phyloP scores from a whole-genome alignment of 352 stramenopile genomes.

The Globisporangium paddicum region DNA sequence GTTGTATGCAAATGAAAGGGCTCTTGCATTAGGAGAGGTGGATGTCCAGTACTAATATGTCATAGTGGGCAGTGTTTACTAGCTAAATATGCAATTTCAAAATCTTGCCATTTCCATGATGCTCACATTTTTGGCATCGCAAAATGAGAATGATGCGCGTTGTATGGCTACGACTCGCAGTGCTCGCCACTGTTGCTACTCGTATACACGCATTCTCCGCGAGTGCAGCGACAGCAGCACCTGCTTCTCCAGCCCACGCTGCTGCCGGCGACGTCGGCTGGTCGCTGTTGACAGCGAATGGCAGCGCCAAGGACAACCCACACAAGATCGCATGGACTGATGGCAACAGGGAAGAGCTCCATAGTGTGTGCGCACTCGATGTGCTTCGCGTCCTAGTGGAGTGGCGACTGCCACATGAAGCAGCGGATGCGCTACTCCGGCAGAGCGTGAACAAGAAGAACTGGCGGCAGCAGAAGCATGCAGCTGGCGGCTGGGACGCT shows the following conservation, averaged over 20 bases:
- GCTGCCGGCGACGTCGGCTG: neutral
- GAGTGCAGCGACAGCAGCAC: neutral
- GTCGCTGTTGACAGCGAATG: neutral
- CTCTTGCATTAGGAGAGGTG: neutral
- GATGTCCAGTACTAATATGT: no score
- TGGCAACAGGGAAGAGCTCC: neutral
- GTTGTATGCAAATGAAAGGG: neutral
- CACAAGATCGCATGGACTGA: neutral
- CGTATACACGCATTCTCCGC: no score
- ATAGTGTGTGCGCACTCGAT: constrained; percentile 4
- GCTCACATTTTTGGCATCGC: neutral
- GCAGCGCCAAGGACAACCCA: neutral
- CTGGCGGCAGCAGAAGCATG: neutral
- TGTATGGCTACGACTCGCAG: neutral
- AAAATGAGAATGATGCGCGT: neutral
- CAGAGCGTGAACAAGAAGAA: neutral
- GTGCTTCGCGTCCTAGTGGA: neutral
- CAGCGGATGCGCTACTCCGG: neutral
- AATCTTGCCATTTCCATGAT: neutral
- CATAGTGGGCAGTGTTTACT: no score
- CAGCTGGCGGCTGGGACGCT: neutral
- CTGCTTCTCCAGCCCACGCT: neutral
- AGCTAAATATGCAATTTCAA: neutral
- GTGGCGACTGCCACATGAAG: neutral
- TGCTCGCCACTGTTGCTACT: neutral